Evolutionary conservation across 768 basidiomycete genomes (phyloP), one percentile per base, ranked within the genome.

Genomic region (Pholiota conissans): DNA sequence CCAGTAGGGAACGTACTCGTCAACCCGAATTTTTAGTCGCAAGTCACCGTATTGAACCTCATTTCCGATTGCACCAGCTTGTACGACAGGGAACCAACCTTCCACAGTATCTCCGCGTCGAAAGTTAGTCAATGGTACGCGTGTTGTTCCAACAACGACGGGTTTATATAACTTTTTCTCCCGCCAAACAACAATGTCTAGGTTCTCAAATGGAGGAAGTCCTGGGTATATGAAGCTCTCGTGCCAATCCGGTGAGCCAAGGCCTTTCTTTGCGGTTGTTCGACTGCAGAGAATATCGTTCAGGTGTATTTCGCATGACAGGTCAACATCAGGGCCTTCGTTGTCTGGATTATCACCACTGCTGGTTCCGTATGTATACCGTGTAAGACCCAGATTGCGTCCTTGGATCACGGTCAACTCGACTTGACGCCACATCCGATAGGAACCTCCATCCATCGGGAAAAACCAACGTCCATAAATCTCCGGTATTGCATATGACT

Each of bases 341-440:
- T 70, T 71, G 55, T 81, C 82, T 39, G 65, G 57, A 58, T 64
- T 70, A 42, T 76, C 75, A 47, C 69, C 68, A 24, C 67, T 62
- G 22, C 60, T 63, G 32, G 63, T 62, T n/a, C 49, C 48, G 13
- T 51, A 40, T 24, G 70, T 74, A 35, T 59, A 71, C 59, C 53
- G 73, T 71, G 53, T 74, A 65, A 76, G 77, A 48, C 89, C 89
- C 29, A 95, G 75, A 65, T 87, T 86, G 37, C 91, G 84, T 11
- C 85, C 91, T 71, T 91, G 88, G 35, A 87, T 76, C 54, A 92
- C 77, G 28, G 83, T 81, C 24, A 94, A 74, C 60, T 90, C 84
- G 22, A 94, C 79, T 68, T 90, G 89, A 50, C 93, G 81, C 89
- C 90, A 94, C 83, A 94, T 89, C 54, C 93, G 86, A 71, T 91